These are phyloP conservation scores for Pneumocystis sp. DNA, from an alignment of 1,139 yeast genomes.

Conservation along the genomic window DNA sequence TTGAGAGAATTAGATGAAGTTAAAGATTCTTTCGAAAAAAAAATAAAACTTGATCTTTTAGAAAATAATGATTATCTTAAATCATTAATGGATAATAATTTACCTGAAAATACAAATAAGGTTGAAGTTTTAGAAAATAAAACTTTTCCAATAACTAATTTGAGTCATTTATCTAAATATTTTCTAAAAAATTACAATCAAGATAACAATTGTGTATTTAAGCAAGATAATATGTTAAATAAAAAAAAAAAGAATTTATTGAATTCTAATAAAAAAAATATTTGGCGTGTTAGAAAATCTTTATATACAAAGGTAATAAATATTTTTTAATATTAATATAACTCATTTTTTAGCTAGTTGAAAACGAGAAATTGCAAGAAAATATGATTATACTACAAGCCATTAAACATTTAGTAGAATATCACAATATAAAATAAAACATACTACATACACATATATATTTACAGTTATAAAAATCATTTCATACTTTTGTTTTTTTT, in stretches of 20 bases:
- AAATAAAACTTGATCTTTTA: background rate
- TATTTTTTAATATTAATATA: background rate
- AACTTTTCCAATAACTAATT: background rate
- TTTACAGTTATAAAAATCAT: background rate
- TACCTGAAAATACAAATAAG: constrained; percentile 6
- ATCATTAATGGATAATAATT: background rate
- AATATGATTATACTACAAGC: constrained; percentile 23
- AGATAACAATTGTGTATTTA: constrained; percentile 23
- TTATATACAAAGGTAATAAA: constrained; percentile 2
- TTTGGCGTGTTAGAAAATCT: constrained; percentile 23
- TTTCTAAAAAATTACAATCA: constrained; percentile 15
- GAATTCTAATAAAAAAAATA: constrained; percentile 25
- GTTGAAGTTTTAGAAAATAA: background rate
- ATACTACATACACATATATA: background rate
- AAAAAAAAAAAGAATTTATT: constrained; percentile 17
- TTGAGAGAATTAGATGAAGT: constrained; percentile 2
- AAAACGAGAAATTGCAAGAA: constrained; percentile 26
- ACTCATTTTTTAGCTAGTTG: constrained; percentile 20
- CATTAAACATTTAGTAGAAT: constrained; percentile 15
- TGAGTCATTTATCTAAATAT: background rate
- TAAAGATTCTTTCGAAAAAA: background rate
- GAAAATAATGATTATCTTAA: background rate
- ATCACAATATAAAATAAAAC: background rate
- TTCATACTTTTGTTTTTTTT: background rate
- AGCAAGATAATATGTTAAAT: constrained; percentile 23